Percentiles rank a stretch among this genome's conserved stretches.
phyloP scores from a whole-genome alignment of 1,284 basidiomycete genomes.

The Marasmius tenuissimus region DNA sequence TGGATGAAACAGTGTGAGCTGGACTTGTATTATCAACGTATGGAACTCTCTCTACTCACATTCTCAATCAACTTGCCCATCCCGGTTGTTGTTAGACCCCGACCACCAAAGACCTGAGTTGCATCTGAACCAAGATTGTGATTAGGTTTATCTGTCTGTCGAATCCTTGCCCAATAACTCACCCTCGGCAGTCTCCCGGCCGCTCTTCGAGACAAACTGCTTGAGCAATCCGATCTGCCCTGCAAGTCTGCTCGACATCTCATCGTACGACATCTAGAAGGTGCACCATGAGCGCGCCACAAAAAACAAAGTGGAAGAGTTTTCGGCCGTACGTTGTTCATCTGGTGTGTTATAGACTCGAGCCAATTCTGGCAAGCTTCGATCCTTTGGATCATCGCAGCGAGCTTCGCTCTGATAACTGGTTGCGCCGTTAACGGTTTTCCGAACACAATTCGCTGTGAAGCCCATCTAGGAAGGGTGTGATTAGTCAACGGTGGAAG shows the following conservation, averaged over 20 bases:
- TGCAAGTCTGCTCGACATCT: constrained; percentile 77
- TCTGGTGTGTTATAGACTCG: constrained; percentile 87
- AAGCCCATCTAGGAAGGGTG: constrained; percentile 60
- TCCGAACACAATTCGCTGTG: constrained; percentile 84
- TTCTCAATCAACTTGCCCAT: constrained; percentile 68
- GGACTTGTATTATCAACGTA: background rate
- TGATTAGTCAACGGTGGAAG: constrained; percentile 4
- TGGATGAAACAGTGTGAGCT: constrained; percentile 17
- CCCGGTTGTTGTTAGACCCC: constrained; percentile 59
- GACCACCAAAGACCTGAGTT: constrained; percentile 63
- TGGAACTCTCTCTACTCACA: constrained; percentile 33
- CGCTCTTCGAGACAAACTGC: constrained; percentile 68
- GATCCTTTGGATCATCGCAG: constrained; percentile 85
- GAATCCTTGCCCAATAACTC: constrained; percentile 4
- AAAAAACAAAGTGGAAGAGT: constrained; percentile 3
- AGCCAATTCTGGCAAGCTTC: constrained; percentile 91
- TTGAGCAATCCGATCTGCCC: constrained; percentile 74
- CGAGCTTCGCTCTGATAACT: constrained; percentile 90
- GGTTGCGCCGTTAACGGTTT: constrained; percentile 88
- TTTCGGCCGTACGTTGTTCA: constrained; percentile 73
- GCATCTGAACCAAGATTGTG: constrained; percentile 38
- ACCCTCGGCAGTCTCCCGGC: constrained; percentile 72
- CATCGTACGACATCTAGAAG: constrained; percentile 71
- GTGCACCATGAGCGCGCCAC: background rate
- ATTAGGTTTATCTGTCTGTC: background rate